Evolutionary conservation across 768 basidiomycete genomes (phyloP), one percentile per base, ranked within the genome.

Genomic region (Naganishia vaughanmartiniae): DNA sequence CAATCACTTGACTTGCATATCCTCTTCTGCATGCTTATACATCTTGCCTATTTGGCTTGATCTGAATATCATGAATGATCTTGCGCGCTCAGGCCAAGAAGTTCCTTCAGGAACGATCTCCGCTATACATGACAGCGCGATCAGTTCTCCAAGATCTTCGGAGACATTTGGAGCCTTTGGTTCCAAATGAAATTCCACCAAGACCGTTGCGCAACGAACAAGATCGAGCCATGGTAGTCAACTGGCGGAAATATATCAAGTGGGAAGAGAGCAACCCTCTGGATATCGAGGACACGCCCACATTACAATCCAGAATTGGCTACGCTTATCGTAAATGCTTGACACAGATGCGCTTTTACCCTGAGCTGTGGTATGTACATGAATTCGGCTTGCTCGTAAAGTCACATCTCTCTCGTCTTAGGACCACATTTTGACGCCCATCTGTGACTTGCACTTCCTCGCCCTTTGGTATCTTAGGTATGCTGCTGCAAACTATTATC

Each of bases 221-320:
- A 0, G 93, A 96, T 76, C 85, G 90, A 54, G 85, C 85, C 19
- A 85, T 90, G 33, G 87, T 93, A n/a, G 87, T 88, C 28, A 86
- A 87, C 30, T 99, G 96, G 96, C 91, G 92, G 76, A 84, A 86
- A 0, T 98, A 97, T 79, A 83, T 98, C 45, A 93, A 93, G 75
- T 97, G 91, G 90, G 95, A 99, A 81, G 92, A 95, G 80, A 86
- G 85, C 74, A 97, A 99, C 77, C 95, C 93, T 0, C 85, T 97
- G 65, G 92, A 93, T 80, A 87, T 98, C 48, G 92, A 94, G 76
- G 92, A 95, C 74, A 85, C 86, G 71, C 81, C 84, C 0, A 85
- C 85, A 10, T 81, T 96, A 46, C 84, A 88, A 57, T 85, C 84
- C 6, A 85, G 96, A 30, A 84, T 98, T 14, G 87, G 88, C 76